These are phyloP conservation scores for Apiotrichum mycotoxinovorans DNA, from an alignment of 1,284 basidiomycete genomes.

Conservation along the genomic window DNA sequence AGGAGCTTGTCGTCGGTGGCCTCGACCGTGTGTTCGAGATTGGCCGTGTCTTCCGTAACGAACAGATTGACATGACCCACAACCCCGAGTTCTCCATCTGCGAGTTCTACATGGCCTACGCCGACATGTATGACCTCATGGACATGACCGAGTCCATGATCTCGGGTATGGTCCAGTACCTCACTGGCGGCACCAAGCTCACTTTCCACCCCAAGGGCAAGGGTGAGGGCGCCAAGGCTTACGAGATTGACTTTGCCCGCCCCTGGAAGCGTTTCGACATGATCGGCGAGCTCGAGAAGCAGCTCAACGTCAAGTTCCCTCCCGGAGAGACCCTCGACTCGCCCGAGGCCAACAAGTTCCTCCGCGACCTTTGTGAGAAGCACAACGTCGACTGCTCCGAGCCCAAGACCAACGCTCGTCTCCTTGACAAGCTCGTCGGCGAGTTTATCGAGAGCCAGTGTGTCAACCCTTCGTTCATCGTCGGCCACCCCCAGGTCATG, in stretches of 20 bases:
- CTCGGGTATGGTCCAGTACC: constrained; percentile 83
- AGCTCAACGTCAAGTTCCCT: constrained; percentile 88
- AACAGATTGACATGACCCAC: constrained; percentile 97
- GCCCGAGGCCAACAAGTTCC: constrained; percentile 81
- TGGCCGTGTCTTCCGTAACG: constrained; percentile 96
- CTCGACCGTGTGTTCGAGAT: constrained; percentile 98
- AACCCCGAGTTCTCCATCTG: constrained; percentile 98
- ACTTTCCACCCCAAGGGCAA: constrained; percentile 92
- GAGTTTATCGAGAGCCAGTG: constrained; percentile 97
- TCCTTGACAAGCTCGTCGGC: constrained; percentile 98
- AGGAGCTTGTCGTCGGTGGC: constrained; percentile 95
- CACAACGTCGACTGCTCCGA: constrained; percentile 97
- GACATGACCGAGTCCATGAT: constrained; percentile 91
- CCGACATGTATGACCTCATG: constrained; percentile 99
- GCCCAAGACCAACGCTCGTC: constrained; percentile 89
- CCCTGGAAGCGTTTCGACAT: constrained; percentile 99
- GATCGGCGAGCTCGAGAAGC: constrained; percentile 93
- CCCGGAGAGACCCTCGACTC: constrained; percentile 87
- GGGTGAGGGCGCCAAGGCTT: constrained; percentile 61
- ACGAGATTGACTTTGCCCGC: constrained; percentile 80
- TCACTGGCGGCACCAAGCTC: constrained; percentile 80
- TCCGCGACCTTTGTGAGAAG: constrained; percentile 81
- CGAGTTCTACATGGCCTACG: constrained; percentile 99
- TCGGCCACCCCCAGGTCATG: constrained; percentile 99
- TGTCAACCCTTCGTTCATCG: constrained; percentile 94